Conservation (phyloP, 2,329 filamentous ascomycete genomes). For the Epichloe aotearoae region DNA sequence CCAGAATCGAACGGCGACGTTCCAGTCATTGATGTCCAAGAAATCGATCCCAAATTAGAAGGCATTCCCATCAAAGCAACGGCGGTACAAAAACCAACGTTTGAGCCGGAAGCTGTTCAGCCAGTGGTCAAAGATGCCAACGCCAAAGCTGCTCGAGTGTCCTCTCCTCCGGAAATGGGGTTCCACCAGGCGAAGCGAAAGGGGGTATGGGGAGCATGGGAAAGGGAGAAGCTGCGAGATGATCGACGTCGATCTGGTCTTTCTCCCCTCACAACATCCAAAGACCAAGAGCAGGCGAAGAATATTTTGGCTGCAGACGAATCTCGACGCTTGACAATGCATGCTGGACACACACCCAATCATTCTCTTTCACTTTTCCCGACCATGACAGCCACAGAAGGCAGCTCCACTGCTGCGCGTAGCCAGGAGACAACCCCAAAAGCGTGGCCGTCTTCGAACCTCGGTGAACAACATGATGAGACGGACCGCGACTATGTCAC, state of each 20-base stretch:
- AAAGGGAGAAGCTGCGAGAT: conserved; percentile 1
- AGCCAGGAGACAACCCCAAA: conserved; percentile 19
- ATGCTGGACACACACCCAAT: conserved; percentile 50
- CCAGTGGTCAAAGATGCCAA: conserved; percentile 19
- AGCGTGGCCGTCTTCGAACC: conserved; percentile 7
- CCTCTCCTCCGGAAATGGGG: conserved; percentile 8
- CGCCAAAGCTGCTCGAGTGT: conserved; percentile 18
- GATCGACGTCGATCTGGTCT: conserved; percentile 4
- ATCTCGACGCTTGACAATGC: conserved; percentile 41
- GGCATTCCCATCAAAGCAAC: conserved; percentile 43
- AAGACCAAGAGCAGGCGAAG: conserved; percentile 26
- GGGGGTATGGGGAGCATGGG: background rate
- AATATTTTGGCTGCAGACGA: conserved; percentile 35
- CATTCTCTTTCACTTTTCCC: conserved; percentile 42
- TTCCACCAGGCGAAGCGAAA: background rate
- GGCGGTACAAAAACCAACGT: conserved; percentile 39
- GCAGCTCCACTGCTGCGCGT: conserved; percentile 13
- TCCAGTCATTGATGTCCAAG: conserved; percentile 42
- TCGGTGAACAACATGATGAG: background rate
- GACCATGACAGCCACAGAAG: conserved; percentile 28
- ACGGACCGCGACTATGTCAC: background rate
- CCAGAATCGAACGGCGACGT: conserved; percentile 20
- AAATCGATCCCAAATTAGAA: conserved; percentile 46
- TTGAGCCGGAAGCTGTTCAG: conserved; percentile 12
- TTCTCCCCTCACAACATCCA: conserved; percentile 14